Base-by-base conservation (phyloP, 768 basidiomycete species). In the Cubamyces sp. region DNA sequence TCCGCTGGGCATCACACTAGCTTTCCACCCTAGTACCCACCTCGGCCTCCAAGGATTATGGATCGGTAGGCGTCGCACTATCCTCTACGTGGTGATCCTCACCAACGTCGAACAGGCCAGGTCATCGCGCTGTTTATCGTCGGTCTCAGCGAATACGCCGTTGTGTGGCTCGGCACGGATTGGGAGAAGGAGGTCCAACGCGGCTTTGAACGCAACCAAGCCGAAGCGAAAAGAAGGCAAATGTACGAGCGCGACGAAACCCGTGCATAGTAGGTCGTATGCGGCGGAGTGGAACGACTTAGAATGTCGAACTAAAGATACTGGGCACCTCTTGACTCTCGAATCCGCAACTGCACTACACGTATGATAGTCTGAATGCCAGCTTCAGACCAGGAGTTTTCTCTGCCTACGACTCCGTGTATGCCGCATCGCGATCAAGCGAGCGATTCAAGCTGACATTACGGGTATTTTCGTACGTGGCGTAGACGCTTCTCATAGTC, bases 121-220 rank as follows among this genome's bases (percentile, higher is more conserved):
- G 88, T 90, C 30, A 76, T 90, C 23, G 90, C 85, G 0, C 75
- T 92, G 5, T 88, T 89, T 68, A 78, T 84, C 2, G 87, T 91
- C n/a, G 89, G 87, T 0, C 64, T 87, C 15, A 81, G 85, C 21
- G 89, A 90, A 73, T 90, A 90, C 59, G 73, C 68, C 5, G 84
- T 85, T 9, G 85, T 91, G 7, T 82, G 82, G 76, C 71, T 81
- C 18, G 78, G 78, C 0, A 84, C 82, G 14, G 67, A 82, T 56
- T 84, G 82, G 82, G 76, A 82, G 25, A 69, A 72, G 26, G 82
- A 83, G 62, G 68, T 84, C 16, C 66, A 66, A 56, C 77, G 74
- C 54, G 80, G 81, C 0, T 70, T 79, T 1, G 61, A 66, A 39
- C 70, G 80, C 34, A 73, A 73, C 58, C 37, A 56, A 26, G 70